Base-by-base conservation (phyloP, 352 stramenopile species). In the Phytophthora tubulina region DNA sequence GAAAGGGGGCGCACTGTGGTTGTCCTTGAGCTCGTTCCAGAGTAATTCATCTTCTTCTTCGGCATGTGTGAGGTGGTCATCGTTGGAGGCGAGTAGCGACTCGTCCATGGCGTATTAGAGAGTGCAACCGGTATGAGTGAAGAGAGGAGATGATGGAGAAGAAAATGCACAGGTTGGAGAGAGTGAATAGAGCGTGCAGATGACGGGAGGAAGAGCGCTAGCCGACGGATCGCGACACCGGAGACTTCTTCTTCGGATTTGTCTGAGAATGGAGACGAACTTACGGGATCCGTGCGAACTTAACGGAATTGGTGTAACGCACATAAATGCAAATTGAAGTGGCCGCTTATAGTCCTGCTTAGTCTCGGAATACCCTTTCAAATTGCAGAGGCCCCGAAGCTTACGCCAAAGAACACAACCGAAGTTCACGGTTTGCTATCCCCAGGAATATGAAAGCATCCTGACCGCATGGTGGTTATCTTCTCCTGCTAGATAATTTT, bases 11-110 rank as follows among this genome's bases (percentile, higher is more conserved):
- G 77, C 42, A 8, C 63, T 61, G 59, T 84, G 71, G 63, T 92
- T 75, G 63, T 94, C 82, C 55, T 91, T 86, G 41, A 91, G 84
- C 71, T 90, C 87, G 52, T 91, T 90, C 87, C 87, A 95, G 42
- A 95, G 81, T 65, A 90, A 78, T 75, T 95, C 87, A 10, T 95
- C 85, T 14, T 92, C 87, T 9, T 88, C 81, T 46, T 80, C 73
- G 6, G 64, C 72, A 46, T 75, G 65, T 11, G 15, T 46, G 17
- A 75, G 56, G 57, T 71, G 67, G 35, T 74, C 71, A 6, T 79
- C 71, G n/a, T 78, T 80, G 15, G 63, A 63, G 13, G 70, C 64
- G 6, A 94, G 69, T 52, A 94, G 76, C 61, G 84, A 92, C 82
- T 94, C 80, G 52, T 94, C 70, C 86, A 94, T 94, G 15, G 52